Evolutionary conservation across 2,329 filamentous ascomycete genomes (phyloP), one percentile per base, ranked within the genome.

Genomic region (Stylonectria norvegica): DNA sequence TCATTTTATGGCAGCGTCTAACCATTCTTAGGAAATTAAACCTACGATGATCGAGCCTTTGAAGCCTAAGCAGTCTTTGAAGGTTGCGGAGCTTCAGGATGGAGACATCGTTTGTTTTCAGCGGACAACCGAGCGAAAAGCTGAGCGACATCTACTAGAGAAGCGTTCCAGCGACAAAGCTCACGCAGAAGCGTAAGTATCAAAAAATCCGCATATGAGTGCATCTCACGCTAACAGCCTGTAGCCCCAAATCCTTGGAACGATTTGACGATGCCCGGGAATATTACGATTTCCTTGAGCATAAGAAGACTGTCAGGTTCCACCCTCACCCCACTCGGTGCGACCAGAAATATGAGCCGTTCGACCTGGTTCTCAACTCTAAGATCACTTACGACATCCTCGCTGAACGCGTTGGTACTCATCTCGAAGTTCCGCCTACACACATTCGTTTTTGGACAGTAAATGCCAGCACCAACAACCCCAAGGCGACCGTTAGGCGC

Each of bases 81-180:
- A 89, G 51, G 83, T 87, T 44, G 93, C 93, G 2, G 94, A 98
- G 63, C 85, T 98, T 17, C 91, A 97, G 61, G 91, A 98, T 56
- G 93, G 93, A 34, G 93, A 98, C 59, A 95, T 98, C 52, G 81
- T 98, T 41, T 95, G 90, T 60, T 96, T 97, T 68, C 93, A 98
- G 62, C 79, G 79, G 44, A 70, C 76, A 18, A 67, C 61, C 1
- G 76, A 79, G 33, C 65, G 65, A 25, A 77, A 75, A 57, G 61
- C 61, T 4, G 60, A 69, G 2, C 36, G 34, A 4, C n/a, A n/a
- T n/a, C n/a, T n/a, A n/a, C n/a, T n/a, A n/a, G 52, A 57, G 25
- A 50, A 56, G 28, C 50, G 55, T 5, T 22, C 50, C 2, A 33
- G 53, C 8, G 61, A 64, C 17, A 62, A 60, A 40, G 27, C 57